These are phyloP conservation scores for Sugiyamaella qingdaonensis DNA, from an alignment of 805 yeast genomes.

Conservation along the genomic window DNA sequence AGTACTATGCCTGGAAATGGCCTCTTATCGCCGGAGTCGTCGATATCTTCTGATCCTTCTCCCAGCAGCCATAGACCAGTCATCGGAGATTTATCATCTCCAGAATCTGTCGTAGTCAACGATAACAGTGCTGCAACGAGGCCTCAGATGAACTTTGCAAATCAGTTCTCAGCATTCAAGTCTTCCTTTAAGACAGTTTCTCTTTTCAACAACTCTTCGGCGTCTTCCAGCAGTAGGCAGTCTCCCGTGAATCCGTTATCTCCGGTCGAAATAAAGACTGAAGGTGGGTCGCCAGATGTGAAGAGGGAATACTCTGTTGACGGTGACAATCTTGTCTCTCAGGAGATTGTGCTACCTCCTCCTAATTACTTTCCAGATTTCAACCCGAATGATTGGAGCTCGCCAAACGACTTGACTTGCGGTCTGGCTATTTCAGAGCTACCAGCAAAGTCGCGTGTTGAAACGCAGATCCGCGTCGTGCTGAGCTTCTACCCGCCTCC, in stretches of 20 bases:
- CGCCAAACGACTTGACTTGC: constrained; percentile 11
- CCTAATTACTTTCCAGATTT: constrained; percentile 12
- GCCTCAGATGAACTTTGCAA: background rate
- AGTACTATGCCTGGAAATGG: background rate
- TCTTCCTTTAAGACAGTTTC: no score
- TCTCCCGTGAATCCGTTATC: background rate
- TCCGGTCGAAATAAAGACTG: background rate
- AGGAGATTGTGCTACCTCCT: background rate
- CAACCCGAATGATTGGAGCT: constrained; percentile 19
- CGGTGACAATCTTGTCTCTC: background rate
- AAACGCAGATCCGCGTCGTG: constrained; percentile 84
- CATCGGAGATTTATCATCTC: background rate
- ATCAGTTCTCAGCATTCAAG: background rate
- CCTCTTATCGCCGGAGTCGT: background rate
- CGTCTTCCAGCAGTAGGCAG: background rate
- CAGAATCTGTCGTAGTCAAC: background rate
- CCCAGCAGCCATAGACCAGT: background rate
- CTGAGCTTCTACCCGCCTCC: constrained; percentile 74
- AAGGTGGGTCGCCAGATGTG: background rate
- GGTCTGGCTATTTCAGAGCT: constrained; percentile 46
- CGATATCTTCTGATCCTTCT: background rate
- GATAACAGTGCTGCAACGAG: background rate
- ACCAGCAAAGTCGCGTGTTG: constrained; percentile 85
- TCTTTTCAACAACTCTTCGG: background rate
- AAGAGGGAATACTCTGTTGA: background rate